Evolutionary conservation across 768 basidiomycete species (phyloP), one percentile per base, ranked within the genome.

Genomic region (Panaeolus papilionaceus): DNA sequence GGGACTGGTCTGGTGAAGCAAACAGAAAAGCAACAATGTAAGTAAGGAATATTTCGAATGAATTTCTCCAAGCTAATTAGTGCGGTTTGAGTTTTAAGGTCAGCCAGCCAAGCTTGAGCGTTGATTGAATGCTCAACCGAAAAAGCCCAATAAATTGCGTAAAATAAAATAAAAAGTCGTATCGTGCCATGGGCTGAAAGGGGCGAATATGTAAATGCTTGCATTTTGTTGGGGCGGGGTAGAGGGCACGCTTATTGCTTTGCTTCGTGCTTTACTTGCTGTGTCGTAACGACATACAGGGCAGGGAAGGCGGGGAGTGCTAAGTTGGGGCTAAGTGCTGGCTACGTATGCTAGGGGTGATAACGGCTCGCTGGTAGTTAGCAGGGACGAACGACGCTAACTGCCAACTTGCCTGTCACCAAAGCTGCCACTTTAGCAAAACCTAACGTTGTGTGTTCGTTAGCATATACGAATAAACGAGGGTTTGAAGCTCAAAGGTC

Each of bases 371-470:
- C 16, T 16, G 28, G 26, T 1, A 23, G 47, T 4, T 23, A 14
- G 54, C 54, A 58, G 54, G 54, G 54, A 28, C 54, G 16, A 58
- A 58, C 26, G 54, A 58, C 54, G 54, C 54, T 58, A 58, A 58
- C 54, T 58, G 54, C 54, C 54, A 58, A 58, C 54, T n/a, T 33
- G 7, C 11, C n/a, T 28, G 54, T 58, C 26, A 33, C 28, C 47
- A 12, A 12, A 44, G 42, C 14, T 44, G 42, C 42, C 42, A 44
- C 20, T 23, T 51, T 51, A 51, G 47, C 47, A 51, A 26, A 47
- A 44, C 10, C 47, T 51, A 26, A 26, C n/a, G 47, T 26, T 51
- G 47, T 6, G 20, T 16, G 5, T 6, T 44, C 5, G 42, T 16
- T 18, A 44, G 42, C 11, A 5, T 10, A 40, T 44, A 16, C 5